A percentile compares a stretch with the other conserved stretches of the same genome.
phyloP scores from a whole-genome alignment of 495 filamentous ascomycete species.

The Parachaetomium inaequale region DNA sequence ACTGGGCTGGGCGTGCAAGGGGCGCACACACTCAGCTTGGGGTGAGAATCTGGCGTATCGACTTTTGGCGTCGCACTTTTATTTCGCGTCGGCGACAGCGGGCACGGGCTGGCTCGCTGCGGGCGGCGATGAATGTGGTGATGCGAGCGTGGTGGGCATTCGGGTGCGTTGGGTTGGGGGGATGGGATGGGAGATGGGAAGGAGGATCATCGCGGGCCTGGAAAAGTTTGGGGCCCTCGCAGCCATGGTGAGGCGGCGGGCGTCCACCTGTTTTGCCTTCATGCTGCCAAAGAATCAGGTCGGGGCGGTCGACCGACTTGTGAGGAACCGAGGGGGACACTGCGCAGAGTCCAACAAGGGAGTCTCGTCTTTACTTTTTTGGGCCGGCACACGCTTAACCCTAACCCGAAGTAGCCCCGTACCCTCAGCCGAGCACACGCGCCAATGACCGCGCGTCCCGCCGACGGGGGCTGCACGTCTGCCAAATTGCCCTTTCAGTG shows the following conservation, averaged over 20 bases:
- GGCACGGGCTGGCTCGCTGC: conserved; percentile 18
- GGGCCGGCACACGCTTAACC: conserved; percentile 20
- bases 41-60: conserved; percentile 24
- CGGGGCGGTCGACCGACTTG: conserved; percentile 33
- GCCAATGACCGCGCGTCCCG: conserved; percentile 18
- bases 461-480: conserved; percentile 9
- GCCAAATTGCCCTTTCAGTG: conserved; percentile 20
- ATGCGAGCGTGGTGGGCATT: conserved; percentile 28
- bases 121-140: conserved; percentile 28
- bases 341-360: conserved; percentile 30
- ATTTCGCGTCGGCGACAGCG: conserved; percentile 34
- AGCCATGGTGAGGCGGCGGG: conserved; percentile 36
- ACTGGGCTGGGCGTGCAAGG: conserved; percentile 27
- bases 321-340: conserved; percentile 33
- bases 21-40: conserved; percentile 29
- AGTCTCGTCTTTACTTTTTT: conserved; percentile 31
- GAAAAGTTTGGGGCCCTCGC: conserved; percentile 37
- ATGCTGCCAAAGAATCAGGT: conserved; percentile 39
- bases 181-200: conserved; percentile 13
- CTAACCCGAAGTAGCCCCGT: conserved; percentile 32
- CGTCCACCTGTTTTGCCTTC: conserved; percentile 41
- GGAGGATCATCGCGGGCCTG: conserved; percentile 23
- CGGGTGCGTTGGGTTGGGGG: conserved; percentile 26
- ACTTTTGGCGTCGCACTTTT: conserved; percentile 37
- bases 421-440: conserved; percentile 3